Base-by-base conservation (phyloP, 2,329 filamentous ascomycete species). In the Cylindrodendrum hubeiense region DNA sequence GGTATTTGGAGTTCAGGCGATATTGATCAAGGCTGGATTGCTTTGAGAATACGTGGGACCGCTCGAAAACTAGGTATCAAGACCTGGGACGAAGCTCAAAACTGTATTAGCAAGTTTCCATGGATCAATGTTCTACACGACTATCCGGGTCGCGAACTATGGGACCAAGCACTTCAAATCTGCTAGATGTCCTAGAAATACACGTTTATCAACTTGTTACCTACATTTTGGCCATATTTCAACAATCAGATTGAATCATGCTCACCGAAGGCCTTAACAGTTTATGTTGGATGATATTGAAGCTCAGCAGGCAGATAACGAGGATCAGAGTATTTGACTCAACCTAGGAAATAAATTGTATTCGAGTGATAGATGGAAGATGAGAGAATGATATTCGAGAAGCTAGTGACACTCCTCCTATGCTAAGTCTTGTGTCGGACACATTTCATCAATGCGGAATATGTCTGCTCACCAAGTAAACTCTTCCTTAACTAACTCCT, bases 401-500 rank as follows among this genome's bases (percentile, higher is more conserved):
- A 37, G 34, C 34, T 37, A 37, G 34, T 33, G 30, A 33, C 30
- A 33, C 12, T 33, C 2, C 12, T 33, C 30, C 30, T 7, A 33
- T 37, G 34, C 34, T 4, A 13, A n/a, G 13, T 5, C 10, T 4
- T 37, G 15, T 37, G 4, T n/a, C 15, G 5, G 10, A 46, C 4
- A 46, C 19, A 46, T 21, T 46, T 15, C 7, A 21, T 15, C 15
- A n/a, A 22, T 44, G 39, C 15, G 6, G 8, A 44, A 44, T n/a
- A 8, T 22, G 39, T 2, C 39, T 2, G 1, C n/a, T 28, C 60
- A 71, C 69, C 75, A 79, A 6, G 43, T 50, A 62, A 79, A 80
- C 9, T 74, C 66, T 63, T 79, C 63, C 6, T 74, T 72, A 3
- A 79, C 76, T 15, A 79, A 64, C 54, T 78, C 67, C 72, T 80